Conservation (phyloP, 1,284 basidiomycete genomes). For the Inonotus obliquus region DNA sequence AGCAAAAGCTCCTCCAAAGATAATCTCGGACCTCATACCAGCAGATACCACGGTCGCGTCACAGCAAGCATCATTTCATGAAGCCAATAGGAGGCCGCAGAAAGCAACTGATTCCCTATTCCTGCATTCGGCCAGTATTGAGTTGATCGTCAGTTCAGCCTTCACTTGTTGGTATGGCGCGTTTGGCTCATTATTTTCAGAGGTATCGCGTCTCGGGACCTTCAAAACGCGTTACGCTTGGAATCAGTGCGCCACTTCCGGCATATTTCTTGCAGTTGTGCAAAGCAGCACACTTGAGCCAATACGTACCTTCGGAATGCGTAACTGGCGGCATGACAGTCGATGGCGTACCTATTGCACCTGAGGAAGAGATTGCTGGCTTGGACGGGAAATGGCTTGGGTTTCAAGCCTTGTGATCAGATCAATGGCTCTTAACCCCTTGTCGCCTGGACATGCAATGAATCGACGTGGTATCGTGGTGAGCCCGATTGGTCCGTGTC, state of each 20-base stretch:
- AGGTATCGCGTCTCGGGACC: constrained; percentile 40
- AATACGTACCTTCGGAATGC: constrained; percentile 3
- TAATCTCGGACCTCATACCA: constrained; percentile 33
- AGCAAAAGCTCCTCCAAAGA: constrained; percentile 29
- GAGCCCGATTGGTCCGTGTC: too few species aligned
- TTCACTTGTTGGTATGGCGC: background rate
- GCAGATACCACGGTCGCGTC: constrained; percentile 23
- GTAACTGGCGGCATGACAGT: constrained; percentile 8
- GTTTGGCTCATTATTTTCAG: constrained; percentile 29
- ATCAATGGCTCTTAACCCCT: too few species aligned
- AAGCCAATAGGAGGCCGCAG: background rate
- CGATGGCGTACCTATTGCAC: constrained; percentile 5
- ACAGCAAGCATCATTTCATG: background rate
- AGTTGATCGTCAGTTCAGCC: constrained; percentile 42
- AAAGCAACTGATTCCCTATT: constrained; percentile 33
- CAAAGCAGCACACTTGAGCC: constrained; percentile 19
- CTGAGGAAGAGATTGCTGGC: constrained; percentile 5
- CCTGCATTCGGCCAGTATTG: constrained; percentile 55
- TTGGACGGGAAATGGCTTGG: constrained; percentile 15
- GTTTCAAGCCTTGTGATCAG: background rate
- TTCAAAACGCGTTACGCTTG: constrained; percentile 43
- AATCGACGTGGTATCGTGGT: too few species aligned
- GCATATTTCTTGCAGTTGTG: constrained; percentile 46
- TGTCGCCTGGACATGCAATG: too few species aligned
- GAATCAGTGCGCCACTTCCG: constrained; percentile 50